Evolutionary conservation across 352 stramenopile genomes (phyloP).

Genomic region (Pythium periplocum): DNA sequence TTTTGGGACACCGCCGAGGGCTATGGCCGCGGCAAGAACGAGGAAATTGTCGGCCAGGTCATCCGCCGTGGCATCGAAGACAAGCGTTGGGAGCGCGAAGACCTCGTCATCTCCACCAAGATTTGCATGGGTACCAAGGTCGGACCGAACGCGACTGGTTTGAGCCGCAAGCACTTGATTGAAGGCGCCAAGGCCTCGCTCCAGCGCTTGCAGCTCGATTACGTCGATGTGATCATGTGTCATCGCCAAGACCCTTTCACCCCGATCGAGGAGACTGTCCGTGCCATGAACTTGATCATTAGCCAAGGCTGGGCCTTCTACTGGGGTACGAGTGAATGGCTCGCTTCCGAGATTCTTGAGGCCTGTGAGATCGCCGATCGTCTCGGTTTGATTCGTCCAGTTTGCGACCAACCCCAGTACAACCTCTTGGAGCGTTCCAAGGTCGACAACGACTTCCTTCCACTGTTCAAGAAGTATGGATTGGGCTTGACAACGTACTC

Average conservation of each 20-base stretch:
- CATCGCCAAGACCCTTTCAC: conserved; percentile 26
- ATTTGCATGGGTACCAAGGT: conserved; percentile 31
- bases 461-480: conserved; percentile 31
- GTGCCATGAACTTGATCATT: conserved; percentile 42
- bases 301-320: conserved; percentile 33
- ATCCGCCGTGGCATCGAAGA: conserved; percentile 20
- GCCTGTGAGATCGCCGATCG: conserved; percentile 29
- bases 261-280: conserved; percentile 40
- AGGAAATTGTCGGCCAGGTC: conserved; percentile 24
- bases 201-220: conserved; percentile 29
- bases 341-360: conserved; percentile 30
- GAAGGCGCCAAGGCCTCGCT: conserved; percentile 42
- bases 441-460: conserved; percentile 36
- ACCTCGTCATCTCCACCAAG: conserved; percentile 60
- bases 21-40: conserved; percentile 26
- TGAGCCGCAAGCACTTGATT: conserved; percentile 42
- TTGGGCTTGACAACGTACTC: conserved; percentile 33
- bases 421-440: conserved; percentile 39
- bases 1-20: conserved; percentile 48
- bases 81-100: conserved; percentile 24
- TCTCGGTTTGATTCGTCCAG: conserved; percentile 24
- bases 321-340: conserved; percentile 56
- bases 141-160: conserved; percentile 20
- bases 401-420: conserved; percentile 49
- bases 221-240: conserved; percentile 37